Evolutionary conservation across 805 yeast genomes (phyloP), one percentile per base, ranked within the genome.

Genomic region (Saturnispora quitensis): DNA sequence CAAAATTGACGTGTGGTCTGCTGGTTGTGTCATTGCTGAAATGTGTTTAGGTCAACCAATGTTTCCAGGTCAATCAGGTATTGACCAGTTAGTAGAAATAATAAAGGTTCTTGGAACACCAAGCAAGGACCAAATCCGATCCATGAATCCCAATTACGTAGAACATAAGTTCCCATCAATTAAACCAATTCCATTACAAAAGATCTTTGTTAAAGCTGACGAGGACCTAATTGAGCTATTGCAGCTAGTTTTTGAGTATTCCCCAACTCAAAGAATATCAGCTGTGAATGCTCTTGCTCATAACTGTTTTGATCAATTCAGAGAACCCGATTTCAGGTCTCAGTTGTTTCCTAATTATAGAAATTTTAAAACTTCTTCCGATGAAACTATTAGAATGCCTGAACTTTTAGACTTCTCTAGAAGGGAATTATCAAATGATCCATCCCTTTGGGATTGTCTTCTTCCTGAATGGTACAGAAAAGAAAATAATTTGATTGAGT

Each of bases 1-100:
- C 31, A 90, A 91, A 68, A 93, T 93, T 58, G 99, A 93, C 67
- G 81, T 93, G 46, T 93, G 99, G 99, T 87, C 96, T 13, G 89
- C 95, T 13, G 97, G 96, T 20, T 93, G 99, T 73, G 99, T 93
- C 22, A 89, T 93, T 88, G 98, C 98, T 4, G 99, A 93, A 70
- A 73, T 93, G 62, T 80, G 90, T 56, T 76, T 93, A 52, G 98
- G 99, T 17, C 97, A 89, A 66, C 99, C 99, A 13, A 73, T 93
- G 58, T 93, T 93, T 71, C 99, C 99, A 12, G 99, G 99, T 44
- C 98, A 93, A 66, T 83, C 90, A 54, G 98, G 99, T 38, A 91
- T 93, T 53, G 99, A 93, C 67, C 99, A 93, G 69, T 77, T 91
- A 61, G 98, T 91, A 18, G 99, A 91, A 68, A 91, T 91, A 60